A percentile compares a stretch with the other conserved stretches of the same genome.
phyloP scores from a whole-genome alignment of 108 stramenopile species.

The Nitzschia sp. region DNA sequence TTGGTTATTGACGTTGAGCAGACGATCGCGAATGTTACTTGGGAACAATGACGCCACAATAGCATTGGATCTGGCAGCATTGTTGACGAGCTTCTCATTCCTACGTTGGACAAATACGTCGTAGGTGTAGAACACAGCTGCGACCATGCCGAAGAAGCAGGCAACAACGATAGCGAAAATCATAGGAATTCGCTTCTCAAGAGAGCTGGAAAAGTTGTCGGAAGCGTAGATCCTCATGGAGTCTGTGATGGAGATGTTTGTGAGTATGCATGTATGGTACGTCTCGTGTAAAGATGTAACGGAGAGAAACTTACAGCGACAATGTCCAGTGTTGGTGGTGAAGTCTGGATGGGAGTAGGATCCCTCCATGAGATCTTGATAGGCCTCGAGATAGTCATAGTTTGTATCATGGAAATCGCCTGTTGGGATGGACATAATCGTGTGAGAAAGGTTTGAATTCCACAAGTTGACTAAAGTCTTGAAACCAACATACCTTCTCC shows the following conservation, averaged over 20 bases:
- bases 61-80: too few relatives aligned
- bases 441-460: too few relatives aligned
- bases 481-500: too few relatives aligned
- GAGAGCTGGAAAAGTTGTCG: conserved; percentile 2
- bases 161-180: conserved; percentile 40
- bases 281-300: background rate
- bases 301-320: background rate
- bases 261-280: background rate
- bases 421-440: too few relatives aligned
- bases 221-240: conserved; percentile 9
- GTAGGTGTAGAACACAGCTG: conserved; percentile 22
- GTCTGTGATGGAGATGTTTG: conserved; percentile 7
- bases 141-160: conserved; percentile 37
- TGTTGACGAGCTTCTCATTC: background rate
- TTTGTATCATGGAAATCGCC: conserved; percentile 12
- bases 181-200: conserved; percentile 12
- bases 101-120: conserved; percentile 18
- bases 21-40: too few relatives aligned
- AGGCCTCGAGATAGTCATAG: background rate
- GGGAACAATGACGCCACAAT: too few relatives aligned
- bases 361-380: conserved; percentile 5
- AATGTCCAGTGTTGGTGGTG: background rate
- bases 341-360: background rate
- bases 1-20: too few relatives aligned
- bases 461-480: too few relatives aligned